Evolutionary conservation across 78 protist genomes (phyloP), one percentile per base, ranked within the genome.

Genomic region (Capsaspora owczarzaki): DNA sequence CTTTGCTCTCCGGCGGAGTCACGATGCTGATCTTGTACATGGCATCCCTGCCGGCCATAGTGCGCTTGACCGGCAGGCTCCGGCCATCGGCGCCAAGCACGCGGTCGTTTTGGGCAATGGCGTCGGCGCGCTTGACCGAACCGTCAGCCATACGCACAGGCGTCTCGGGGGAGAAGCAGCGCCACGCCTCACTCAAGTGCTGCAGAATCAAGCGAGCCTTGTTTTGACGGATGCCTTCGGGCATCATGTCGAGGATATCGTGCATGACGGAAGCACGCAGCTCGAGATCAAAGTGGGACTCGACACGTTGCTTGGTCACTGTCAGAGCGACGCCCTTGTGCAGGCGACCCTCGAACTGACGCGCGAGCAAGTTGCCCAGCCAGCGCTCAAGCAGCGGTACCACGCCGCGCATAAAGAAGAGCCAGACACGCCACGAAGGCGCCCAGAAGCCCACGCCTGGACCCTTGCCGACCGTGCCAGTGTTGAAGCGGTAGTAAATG

Each of bases 381-480:
- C 98, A 99, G 37, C 98, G 85, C 89, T 97, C 99, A n/a, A 99
- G 82, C 20, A 99, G 93, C 1, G 99, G 99, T 31, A 95, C 96
- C 5, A 99, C 93, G 41, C 99, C 99, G 31, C 99, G 91, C 74
- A 99, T 71, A 92, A 97, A 97, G 93, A 97, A 97, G 40, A 98
- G n/a, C 99, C 99, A 99, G 47, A 97, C 99, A 29, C 99, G 86
- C 99, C 99, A 98, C 51, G 88, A 90, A 0, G 99, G 99, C 25
- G 98, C 99, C 99, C 99, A 99, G 86, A 99, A 97, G 16, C 99
- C 99, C 37, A 88, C 88, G n/a, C 99, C 99, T 1, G 99, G 99
- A 10, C 99, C 99, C 86, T 95, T 96, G 40, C 98, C 98, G 33
- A 97, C 99, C 0, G 97, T 93, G 29, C 99, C 99, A 10, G 98